These are phyloP conservation scores for Chrysoporthe cubensis DNA, from an alignment of 2,329 filamentous ascomycete species.

Conservation along the genomic window DNA sequence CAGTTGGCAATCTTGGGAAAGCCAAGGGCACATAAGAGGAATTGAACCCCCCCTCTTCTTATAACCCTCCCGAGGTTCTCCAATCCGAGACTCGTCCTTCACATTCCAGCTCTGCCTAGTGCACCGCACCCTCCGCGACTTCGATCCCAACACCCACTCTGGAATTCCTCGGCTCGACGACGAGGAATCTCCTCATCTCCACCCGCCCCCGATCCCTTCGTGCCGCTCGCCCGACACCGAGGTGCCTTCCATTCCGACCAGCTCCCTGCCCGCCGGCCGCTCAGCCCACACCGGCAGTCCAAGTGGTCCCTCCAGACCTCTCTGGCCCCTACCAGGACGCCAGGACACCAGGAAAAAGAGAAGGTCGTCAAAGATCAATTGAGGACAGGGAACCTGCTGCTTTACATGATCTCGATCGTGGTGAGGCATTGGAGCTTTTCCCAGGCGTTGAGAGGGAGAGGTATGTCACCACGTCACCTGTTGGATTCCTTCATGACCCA, in stretches of 20 bases:
- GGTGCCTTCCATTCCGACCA: slow-evolving; percentile 20
- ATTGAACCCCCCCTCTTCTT: slow-evolving; percentile 24
- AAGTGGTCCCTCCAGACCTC: slow-evolving; percentile 10
- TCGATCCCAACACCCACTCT: slow-evolving; percentile 29
- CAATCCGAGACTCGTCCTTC: slow-evolving; percentile 19
- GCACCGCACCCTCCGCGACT: slow-evolving; percentile 12
- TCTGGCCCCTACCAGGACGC: slow-evolving; percentile 13
- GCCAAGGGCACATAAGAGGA: slow-evolving; percentile 20
- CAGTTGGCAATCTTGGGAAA: slow-evolving; percentile 14
- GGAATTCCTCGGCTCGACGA: slow-evolving; percentile 49
- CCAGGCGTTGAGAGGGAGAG: slow-evolving; percentile 33
- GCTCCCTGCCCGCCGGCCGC: slow-evolving; percentile 21
- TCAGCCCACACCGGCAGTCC: slow-evolving; percentile 15
- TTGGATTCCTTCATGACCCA: slow-evolving; percentile 5
- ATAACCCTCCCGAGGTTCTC: slow-evolving; percentile 19
- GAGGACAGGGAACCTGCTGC: slow-evolving; percentile 12
- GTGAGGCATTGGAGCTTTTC: slow-evolving; percentile 28
- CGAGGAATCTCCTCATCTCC: slow-evolving; percentile 49
- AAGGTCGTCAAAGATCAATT: slow-evolving; percentile 20
- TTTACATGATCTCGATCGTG: slow-evolving; percentile 34
- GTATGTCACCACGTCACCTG: slow-evolving; percentile 27
- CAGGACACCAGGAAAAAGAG: slow-evolving; percentile 17
- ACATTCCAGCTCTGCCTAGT: slow-evolving; percentile 2
- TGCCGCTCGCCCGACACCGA: slow-evolving; percentile 30
- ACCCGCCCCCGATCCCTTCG: slow-evolving; percentile 42